Evolutionary conservation across 2,329 filamentous ascomycete genomes (phyloP), one percentile per base, ranked within the genome.

Genomic region (Trichophyton benhamiae): DNA sequence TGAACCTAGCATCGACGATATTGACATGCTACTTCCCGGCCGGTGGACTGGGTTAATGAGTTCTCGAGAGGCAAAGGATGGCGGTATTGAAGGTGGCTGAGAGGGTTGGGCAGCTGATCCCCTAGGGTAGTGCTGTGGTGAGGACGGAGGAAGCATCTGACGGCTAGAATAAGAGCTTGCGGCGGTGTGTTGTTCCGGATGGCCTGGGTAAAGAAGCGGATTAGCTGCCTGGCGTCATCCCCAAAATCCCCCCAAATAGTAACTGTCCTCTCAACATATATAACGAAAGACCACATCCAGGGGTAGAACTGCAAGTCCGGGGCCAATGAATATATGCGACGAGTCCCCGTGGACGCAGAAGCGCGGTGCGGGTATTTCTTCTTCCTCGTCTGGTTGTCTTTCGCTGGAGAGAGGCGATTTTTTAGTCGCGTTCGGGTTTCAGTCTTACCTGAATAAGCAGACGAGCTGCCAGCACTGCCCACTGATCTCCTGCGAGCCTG

Each of bases 1-100:
- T 11, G 77, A 78, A 63, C 85, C 86, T 63, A 88, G 80, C 73
- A 89, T 82, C 52, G 85, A 85, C n/a, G 84, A 87, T 72, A 88
- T 88, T 55, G 86, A 87, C 85, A 88, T 88, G 74, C 83, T 85
- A 68, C 82, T 82, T 59, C 80, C 81, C 11, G 82, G 80, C 63
- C 84, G 79, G 70, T 82, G 77, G 61, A 77, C 72, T 22, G 60
- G 48, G 20, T 46, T 46, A 22, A 75, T 76, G 17, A 82, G 75
- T 65, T 87, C 84, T 69, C 83, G 81, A 63, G 77, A 75, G 27
- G 72, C 74, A 59, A 73, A 70, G 61, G 75, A 72, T 65, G 75
- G 64, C 15, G 63, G 58, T 33, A 72, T 71, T 59, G 75, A 68
- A 30, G 74, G 69, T 61, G 71, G 71, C 61, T 70, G 75, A 62